Evolutionary conservation across 176 grass and related monocot genomes (phyloP), one percentile per base, ranked within the genome.

Genomic region (Bothriochloa decipiens): DNA sequence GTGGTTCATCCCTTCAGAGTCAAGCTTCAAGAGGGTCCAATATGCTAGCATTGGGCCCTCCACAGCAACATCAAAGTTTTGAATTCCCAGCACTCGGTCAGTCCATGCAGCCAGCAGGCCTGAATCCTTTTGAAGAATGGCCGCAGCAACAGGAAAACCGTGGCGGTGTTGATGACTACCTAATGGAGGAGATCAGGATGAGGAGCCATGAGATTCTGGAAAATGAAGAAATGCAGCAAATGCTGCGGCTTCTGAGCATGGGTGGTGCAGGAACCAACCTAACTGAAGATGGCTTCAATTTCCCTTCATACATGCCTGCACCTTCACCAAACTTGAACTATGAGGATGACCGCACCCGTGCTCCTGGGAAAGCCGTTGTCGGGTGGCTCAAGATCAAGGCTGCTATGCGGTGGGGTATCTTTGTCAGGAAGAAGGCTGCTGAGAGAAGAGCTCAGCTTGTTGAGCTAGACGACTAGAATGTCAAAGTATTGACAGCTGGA

Each of bases 361-460:
- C 89, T 45, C 82, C 93, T 11, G 91, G 97, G 28, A 99, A 84
- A 83, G 97, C 93, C 0, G 97, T 99, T 29, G 93, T 99, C 2
- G 93, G 97, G 32, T 99, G 97, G 97, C 90, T 99, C 37, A 99
- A 99, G 71, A 96, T 99, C 77, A 99, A 99, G 84, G 97, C 97
- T 6, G 97, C 97, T 55, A 99, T 99, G 97, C 91, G 97, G 28
- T 99, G 97, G 97, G 97, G 97, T 14, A 96, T 99, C 64, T 99
- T 99, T 15, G 81, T 99, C 25, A 93, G 97, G 88, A 99, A 99
- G 86, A 96, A 99, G 77, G 97, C 97, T 4, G 97, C 97, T 2
- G 97, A 99, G 82, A 92, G 84, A 83, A 93, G 97, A 93, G 97
- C 97, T 83, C 93, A 96, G 91, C 93, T 99, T 42, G 93, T 99